Base-by-base conservation (phyloP, 768 basidiomycete species). In the Paxillus rubicundulus region DNA sequence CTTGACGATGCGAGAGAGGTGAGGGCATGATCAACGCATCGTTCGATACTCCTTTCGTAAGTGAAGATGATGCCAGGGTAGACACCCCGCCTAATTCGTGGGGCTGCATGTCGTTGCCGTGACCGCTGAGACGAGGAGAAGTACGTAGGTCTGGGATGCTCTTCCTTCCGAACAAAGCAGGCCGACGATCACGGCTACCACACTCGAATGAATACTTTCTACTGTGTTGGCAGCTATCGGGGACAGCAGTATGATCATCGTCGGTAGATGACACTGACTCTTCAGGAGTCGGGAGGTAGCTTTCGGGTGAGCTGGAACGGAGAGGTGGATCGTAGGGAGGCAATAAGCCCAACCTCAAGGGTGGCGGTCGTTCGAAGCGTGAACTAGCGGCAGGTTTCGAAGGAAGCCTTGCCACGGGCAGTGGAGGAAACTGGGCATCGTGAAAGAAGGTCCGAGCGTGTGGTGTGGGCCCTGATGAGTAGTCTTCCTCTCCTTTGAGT, bases 61-160 rank as follows among this genome's bases (percentile, higher is more conserved):
- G 42, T 28, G 57, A 62, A 18, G 55, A 40, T 43, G 50, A 43
- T 27, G 41, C 8, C 40, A 59, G 56, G 28, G 53, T 41, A 17
- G 38, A 13, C 2, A 45, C 57, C 41, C 57, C 21, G 13, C 62
- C 55, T 32, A 64, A 52, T 27, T 70, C 69, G 14, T 65, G 64
- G 48, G 57, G 51, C 47, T 64, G 64, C 57, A 65, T 64, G 28
- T 37, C 50, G 41, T 52, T 48, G 52, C 57, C 56, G 13, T 53
- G 51, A 52, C 61, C 54, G 72, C 69, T 73, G 36, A 78, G 62
- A 42, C 75, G 79, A 42, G 56, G 21, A 28, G 76, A 72, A 14
- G 71, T 81, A 24, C 88, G 80, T 43, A 96, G 73, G 63, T 97
- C 92, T 7, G 94, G 93, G 51, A 96, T 75, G 52, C 91, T 93